Conservation (phyloP, 805 yeast genomes). For the Torulaspora gathmanii region DNA sequence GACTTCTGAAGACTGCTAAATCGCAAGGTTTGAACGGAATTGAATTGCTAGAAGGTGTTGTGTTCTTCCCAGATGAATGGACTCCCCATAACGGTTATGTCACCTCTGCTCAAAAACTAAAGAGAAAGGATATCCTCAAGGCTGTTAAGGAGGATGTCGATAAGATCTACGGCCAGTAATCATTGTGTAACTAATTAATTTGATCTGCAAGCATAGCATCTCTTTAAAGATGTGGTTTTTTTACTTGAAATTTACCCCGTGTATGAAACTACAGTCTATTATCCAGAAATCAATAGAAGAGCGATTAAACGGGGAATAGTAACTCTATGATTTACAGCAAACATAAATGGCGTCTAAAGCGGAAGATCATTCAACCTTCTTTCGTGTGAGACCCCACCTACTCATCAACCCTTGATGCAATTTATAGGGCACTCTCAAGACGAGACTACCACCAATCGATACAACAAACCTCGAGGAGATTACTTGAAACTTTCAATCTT, state of each 20-base stretch:
- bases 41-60: slow-evolving; percentile 76
- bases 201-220: too few species aligned
- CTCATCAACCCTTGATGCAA: background rate
- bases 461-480: background rate
- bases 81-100: slow-evolving; percentile 94
- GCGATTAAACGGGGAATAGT: slow-evolving; percentile 39
- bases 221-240: too few species aligned
- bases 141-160: slow-evolving; percentile 66
- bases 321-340: slow-evolving; percentile 27
- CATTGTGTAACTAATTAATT: slow-evolving; percentile 2
- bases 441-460: background rate
- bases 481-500: slow-evolving; percentile 1
- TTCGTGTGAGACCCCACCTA: background rate
- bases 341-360: background rate
- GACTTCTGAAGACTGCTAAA: slow-evolving; percentile 70
- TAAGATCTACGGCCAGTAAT: slow-evolving; percentile 36
- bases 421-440: too few species aligned
- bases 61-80: slow-evolving; percentile 87
- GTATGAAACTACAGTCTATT: slow-evolving; percentile 40
- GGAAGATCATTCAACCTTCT: background rate
- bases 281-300: slow-evolving; percentile 35
- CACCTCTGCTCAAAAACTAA: slow-evolving; percentile 93
- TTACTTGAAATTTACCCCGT: slow-evolving; percentile 32
- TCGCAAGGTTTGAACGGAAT: slow-evolving; percentile 78
- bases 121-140: slow-evolving; percentile 80